A percentile compares a stretch with the other conserved stretches of the same genome.
phyloP scores from a whole-genome alignment of 129 eudicot genomes.

The Heracleum sosnowskyi region DNA sequence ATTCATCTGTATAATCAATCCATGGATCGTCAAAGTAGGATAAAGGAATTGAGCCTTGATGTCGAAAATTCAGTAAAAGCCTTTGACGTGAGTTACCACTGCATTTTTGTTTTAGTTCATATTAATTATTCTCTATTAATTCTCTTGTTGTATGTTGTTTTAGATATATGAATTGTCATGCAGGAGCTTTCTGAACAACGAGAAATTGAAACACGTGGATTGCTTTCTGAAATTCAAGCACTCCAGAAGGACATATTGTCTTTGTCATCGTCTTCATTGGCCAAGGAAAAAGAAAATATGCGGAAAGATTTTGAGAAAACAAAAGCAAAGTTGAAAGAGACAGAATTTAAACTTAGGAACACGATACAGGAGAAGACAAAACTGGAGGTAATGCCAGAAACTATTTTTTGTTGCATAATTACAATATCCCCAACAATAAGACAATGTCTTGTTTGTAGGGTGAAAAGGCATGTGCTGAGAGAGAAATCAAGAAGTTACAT shows the following conservation, averaged over 20 bases:
- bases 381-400: constrained; percentile 60
- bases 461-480: constrained; percentile 82
- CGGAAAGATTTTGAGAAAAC: constrained; percentile 95
- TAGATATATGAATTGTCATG: constrained; percentile 10
- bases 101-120: background rate
- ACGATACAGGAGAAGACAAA: constrained; percentile 85
- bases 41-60: constrained; percentile 34
- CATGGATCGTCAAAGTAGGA: constrained; percentile 39
- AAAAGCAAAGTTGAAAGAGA: constrained; percentile 74
- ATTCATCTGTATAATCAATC: constrained; percentile 45
- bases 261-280: constrained; percentile 62
- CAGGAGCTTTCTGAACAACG: constrained; percentile 61
- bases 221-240: constrained; percentile 41
- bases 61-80: constrained; percentile 45
- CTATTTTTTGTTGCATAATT: constrained; percentile 6
- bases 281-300: constrained; percentile 75
- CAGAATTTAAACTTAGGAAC: constrained; percentile 75
- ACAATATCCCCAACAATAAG: background rate
- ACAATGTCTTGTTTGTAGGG: constrained; percentile 41
- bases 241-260: constrained; percentile 53
- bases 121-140: background rate
- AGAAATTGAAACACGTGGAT: constrained; percentile 51
- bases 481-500: constrained; percentile 71
- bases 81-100: constrained; percentile 37
- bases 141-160: constrained; percentile 5